A percentile compares a stretch with the other conserved stretches of the same genome.
Evolutionary conservation across 768 basidiomycete genomes (phyloP).

Genomic region (Leccinellum luteum): DNA sequence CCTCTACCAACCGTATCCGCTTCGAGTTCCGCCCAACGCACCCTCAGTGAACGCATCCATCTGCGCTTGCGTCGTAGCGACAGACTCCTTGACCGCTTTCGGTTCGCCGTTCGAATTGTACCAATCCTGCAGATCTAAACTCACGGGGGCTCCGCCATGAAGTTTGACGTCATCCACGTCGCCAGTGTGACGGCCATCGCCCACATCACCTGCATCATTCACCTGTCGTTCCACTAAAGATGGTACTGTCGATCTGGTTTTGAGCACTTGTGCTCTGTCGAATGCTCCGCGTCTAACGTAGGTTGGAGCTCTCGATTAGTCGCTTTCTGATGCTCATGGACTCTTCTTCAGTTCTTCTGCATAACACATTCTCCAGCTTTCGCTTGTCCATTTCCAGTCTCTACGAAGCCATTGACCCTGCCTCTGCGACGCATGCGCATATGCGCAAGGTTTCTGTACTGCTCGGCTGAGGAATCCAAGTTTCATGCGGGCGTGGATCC

Average conservation of each 20-base stretch:
- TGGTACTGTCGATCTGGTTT: slow-evolving; percentile 27
- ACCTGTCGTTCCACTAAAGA: slow-evolving; percentile 20
- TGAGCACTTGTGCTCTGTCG: background rate
- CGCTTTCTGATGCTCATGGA: slow-evolving; percentile 20
- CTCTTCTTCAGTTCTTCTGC: slow-evolving; percentile 17
- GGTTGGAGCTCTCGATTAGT: background rate
- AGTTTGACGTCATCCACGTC: no score
- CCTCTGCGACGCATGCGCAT: slow-evolving; percentile 29
- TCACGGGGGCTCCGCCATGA: background rate
- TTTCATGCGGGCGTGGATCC: background rate
- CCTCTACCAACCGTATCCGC: slow-evolving; percentile 17
- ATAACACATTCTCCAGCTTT: slow-evolving; percentile 27
- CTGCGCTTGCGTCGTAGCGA: background rate
- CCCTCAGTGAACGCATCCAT: slow-evolving; percentile 20
- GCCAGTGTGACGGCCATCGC: background rate
- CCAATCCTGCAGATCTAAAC: background rate
- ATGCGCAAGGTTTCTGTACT: slow-evolving; percentile 21
- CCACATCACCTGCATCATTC: background rate
- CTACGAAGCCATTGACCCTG: slow-evolving; percentile 32
- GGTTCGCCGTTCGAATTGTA: slow-evolving; percentile 4
- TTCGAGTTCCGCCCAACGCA: slow-evolving; percentile 26
- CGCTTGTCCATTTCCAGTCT: slow-evolving; percentile 30
- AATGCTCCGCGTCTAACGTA: background rate
- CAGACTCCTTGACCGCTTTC: slow-evolving; percentile 22
- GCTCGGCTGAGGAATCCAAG: slow-evolving; percentile 24